Conservation (phyloP, 2,329 filamentous ascomycete genomes). For the Fusarium paranaense region DNA sequence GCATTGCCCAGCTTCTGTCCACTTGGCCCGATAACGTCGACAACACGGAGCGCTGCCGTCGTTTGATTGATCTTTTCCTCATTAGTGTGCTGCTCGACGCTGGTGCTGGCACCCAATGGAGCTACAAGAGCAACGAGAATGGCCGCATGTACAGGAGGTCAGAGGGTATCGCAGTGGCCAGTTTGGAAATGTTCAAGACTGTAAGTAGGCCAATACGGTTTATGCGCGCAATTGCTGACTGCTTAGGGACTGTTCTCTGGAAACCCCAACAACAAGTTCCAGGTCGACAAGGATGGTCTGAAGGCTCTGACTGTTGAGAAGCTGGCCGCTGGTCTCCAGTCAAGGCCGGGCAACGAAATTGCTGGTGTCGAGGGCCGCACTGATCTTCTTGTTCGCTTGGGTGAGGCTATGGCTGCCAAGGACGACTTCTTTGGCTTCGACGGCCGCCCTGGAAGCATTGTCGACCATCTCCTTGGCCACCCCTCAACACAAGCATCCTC, state of each 20-base stretch:
- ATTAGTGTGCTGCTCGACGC: slow-evolving; percentile 87
- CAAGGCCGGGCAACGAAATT: slow-evolving; percentile 81
- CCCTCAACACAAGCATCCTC: slow-evolving; percentile 90
- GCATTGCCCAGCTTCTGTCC: slow-evolving; percentile 76
- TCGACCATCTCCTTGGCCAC: slow-evolving; percentile 94
- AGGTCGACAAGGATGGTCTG: slow-evolving; percentile 88
- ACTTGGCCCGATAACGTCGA: slow-evolving; percentile 78
- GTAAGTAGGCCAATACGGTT: slow-evolving; percentile 43
- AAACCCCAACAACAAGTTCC: slow-evolving; percentile 81
- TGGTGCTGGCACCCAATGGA: slow-evolving; percentile 90
- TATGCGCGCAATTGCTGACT: slow-evolving; percentile 28
- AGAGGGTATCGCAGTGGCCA: slow-evolving; percentile 84
- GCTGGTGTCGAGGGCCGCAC: slow-evolving; percentile 88
- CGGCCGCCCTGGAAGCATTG: slow-evolving; percentile 91
- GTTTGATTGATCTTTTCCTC: slow-evolving; percentile 82
- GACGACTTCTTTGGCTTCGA: slow-evolving; percentile 86
- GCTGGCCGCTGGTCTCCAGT: slow-evolving; percentile 86
- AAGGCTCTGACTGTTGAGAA: slow-evolving; percentile 78
- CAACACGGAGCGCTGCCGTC: slow-evolving; percentile 77
- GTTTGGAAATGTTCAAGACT: slow-evolving; percentile 91
- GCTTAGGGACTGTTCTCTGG: slow-evolving; percentile 83
- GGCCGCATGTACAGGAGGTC: slow-evolving; percentile 85
- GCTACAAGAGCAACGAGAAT: slow-evolving; percentile 91
- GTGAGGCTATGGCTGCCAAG: slow-evolving; percentile 79
- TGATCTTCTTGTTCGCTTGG: slow-evolving; percentile 80